Evolutionary conservation across 2,329 filamentous ascomycete species (phyloP).

Genomic region (Cladosporium austrohemisphaericum): DNA sequence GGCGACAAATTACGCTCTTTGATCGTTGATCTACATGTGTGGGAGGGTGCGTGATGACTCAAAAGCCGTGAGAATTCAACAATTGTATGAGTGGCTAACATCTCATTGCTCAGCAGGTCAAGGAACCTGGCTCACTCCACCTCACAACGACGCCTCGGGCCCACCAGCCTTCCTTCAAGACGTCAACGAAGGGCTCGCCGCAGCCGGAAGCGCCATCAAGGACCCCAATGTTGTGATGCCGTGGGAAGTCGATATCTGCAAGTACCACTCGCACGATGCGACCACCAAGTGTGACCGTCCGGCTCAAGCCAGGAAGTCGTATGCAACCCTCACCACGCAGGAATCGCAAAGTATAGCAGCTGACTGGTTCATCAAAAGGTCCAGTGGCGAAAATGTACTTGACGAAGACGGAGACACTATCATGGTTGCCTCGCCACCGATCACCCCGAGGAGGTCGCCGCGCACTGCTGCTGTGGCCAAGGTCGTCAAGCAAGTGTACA

Average conservation of each 20-base stretch:
- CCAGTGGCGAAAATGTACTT: too few relatives aligned
- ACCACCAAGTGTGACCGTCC: neutral
- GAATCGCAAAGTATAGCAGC: too few relatives aligned
- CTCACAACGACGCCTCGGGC: slow-evolving; percentile 22
- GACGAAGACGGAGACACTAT: too few relatives aligned
- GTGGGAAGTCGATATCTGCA: slow-evolving; percentile 16
- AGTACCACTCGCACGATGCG: neutral
- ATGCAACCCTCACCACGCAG: too few relatives aligned
- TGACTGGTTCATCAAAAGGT: too few relatives aligned
- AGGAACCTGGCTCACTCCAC: slow-evolving; percentile 16
- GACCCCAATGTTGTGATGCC: slow-evolving; percentile 12
- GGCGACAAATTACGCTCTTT: slow-evolving; percentile 20
- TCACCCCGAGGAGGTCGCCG: too few relatives aligned
- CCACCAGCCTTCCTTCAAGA: slow-evolving; percentile 17
- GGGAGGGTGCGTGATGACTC: slow-evolving; percentile 12
- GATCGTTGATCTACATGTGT: slow-evolving; percentile 25
- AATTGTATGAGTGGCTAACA: neutral
- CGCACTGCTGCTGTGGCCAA: too few relatives aligned
- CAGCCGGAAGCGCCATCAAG: slow-evolving; percentile 14
- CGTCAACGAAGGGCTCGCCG: slow-evolving; percentile 7
- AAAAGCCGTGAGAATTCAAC: neutral
- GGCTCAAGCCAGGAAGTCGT: neutral
- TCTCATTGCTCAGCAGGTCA: neutral
- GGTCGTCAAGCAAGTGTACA: too few relatives aligned
- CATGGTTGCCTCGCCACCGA: too few relatives aligned